Conservation (phyloP, 2,329 filamentous ascomycete genomes). For the Colletotrichum scovillei region DNA sequence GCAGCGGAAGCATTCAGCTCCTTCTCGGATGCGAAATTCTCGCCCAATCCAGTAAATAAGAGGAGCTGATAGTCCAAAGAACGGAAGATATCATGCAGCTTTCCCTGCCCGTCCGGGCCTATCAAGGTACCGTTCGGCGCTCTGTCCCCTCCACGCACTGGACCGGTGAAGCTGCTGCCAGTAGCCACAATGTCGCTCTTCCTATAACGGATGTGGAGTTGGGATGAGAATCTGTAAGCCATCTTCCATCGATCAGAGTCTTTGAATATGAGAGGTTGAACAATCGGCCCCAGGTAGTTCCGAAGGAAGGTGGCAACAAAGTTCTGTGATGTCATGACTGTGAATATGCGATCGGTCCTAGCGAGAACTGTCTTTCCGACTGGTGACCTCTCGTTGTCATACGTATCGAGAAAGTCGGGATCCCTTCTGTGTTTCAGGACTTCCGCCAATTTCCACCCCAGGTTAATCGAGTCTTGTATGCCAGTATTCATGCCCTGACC, state of each 20-base stretch:
- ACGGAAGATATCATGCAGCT: background rate
- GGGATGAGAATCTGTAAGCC: conserved; percentile 51
- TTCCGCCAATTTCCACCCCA: conserved; percentile 48
- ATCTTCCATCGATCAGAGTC: conserved; percentile 36
- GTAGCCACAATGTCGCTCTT: conserved; percentile 49
- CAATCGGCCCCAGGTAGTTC: conserved; percentile 49
- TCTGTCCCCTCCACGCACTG: conserved; percentile 58
- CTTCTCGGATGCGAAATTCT: background rate
- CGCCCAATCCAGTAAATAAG: background rate
- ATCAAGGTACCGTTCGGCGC: conserved; percentile 51
- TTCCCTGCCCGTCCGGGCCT: conserved; percentile 12
- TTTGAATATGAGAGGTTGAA: conserved; percentile 50
- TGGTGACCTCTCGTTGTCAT: conserved; percentile 58
- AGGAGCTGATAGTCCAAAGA: background rate
- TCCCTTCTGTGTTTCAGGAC: conserved; percentile 31
- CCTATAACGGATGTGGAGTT: conserved; percentile 56
- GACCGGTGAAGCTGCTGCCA: conserved; percentile 44
- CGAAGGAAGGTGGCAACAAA: conserved; percentile 49
- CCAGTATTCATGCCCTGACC: conserved; percentile 52
- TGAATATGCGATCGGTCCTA: conserved; percentile 55
- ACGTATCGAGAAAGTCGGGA: conserved; percentile 57
- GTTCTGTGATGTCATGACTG: conserved; percentile 47
- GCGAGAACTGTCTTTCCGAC: conserved; percentile 56
- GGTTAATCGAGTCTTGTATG: conserved; percentile 47
- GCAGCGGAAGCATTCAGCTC: conserved; percentile 34